Base-by-base conservation (phyloP, 176 grass and related monocot species). In the Puya raimondii region DNA sequence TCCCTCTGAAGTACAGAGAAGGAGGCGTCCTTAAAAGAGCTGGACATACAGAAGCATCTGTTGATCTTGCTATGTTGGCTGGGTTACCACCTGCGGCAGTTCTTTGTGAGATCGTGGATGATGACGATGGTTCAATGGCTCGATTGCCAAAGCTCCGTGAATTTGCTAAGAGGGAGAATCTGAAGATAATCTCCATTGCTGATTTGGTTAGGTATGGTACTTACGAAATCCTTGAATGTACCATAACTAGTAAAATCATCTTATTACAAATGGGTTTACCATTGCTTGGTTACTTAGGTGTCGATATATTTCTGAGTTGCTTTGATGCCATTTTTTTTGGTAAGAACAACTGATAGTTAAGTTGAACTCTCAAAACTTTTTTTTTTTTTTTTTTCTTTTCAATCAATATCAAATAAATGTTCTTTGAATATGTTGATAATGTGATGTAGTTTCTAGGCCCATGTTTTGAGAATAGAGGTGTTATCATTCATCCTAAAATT, bases 121-220 rank as follows among this genome's bases (percentile, higher is more conserved):
- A 91, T 11, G 67, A 69, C 49, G 91, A 96, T 73, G 91, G 91
- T 2, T 96, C 91, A 53, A 96, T 91, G 88, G 88, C 91, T 74
- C 85, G 85, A 49, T 73, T 96, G 65, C 91, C 91, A 11, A 85
- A 83, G 70, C 67, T 88, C 10, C 74, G 69, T 10, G 66, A 83
- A 49, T 96, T 96, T 83, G 91, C 91, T 49, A 79, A 91, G 65
- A 96, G 71, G 82, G 85, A 96, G 78, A 87, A 87, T 74, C 73
- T 96, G 53, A 96, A 96, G 74, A 96, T 96, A 70, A 51, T 96
- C 70, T 91, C 91, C 13, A 96, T 96, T 85, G 91, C 91, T 75
- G 91, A 96, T 76, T 83, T 92, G 82, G 85, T 92, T 75, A 82
- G 89, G 89, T 85, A 71, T 81, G 78, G 63, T 65, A 11, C 54